Percentiles rank a stretch among this genome's conserved stretches.
phyloP scores from a whole-genome alignment of 345 rosid species.

The Cardiospermum halicacabum region DNA sequence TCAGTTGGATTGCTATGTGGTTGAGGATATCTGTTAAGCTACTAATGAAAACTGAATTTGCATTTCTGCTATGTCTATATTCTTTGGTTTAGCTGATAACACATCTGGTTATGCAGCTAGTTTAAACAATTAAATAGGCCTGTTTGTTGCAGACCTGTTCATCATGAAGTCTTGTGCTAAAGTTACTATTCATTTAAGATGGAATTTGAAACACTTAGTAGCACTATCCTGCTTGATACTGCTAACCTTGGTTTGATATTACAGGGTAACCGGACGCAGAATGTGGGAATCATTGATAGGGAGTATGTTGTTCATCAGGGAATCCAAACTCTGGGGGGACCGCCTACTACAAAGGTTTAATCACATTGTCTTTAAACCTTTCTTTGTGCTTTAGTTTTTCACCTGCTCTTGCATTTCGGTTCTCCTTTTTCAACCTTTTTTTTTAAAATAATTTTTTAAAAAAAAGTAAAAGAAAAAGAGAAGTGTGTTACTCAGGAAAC shows the following conservation, averaged over 20 bases:
- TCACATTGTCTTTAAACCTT: not conserved
- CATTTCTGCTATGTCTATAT: too few relatives aligned
- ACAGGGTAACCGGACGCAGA: constrained; percentile 88
- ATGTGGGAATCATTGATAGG: constrained; percentile 82
- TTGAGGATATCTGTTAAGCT: too few relatives aligned
- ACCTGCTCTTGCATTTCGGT: not conserved
- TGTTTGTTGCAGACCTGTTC: not conserved
- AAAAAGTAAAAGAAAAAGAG: too few relatives aligned
- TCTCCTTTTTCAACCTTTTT: not conserved
- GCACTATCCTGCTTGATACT: not conserved
- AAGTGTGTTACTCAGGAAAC: too few relatives aligned
- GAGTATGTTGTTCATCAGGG: constrained; percentile 87
- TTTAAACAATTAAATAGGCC: too few relatives aligned
- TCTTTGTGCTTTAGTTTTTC: not conserved
- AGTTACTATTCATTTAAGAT: not conserved
- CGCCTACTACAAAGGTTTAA: constrained; percentile 46
- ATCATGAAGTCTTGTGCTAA: not conserved
- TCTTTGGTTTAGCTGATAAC: too few relatives aligned
- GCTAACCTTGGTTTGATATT: not conserved
- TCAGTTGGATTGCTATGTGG: too few relatives aligned
- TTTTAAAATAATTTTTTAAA: too few relatives aligned
- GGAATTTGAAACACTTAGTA: not conserved
- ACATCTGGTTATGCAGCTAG: too few relatives aligned
- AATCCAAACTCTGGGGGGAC: constrained; percentile 79
- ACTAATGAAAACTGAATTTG: too few relatives aligned